phyloP scores from a whole-genome alignment of 495 filamentous ascomycete species.

The Articulospora tetracladia region DNA sequence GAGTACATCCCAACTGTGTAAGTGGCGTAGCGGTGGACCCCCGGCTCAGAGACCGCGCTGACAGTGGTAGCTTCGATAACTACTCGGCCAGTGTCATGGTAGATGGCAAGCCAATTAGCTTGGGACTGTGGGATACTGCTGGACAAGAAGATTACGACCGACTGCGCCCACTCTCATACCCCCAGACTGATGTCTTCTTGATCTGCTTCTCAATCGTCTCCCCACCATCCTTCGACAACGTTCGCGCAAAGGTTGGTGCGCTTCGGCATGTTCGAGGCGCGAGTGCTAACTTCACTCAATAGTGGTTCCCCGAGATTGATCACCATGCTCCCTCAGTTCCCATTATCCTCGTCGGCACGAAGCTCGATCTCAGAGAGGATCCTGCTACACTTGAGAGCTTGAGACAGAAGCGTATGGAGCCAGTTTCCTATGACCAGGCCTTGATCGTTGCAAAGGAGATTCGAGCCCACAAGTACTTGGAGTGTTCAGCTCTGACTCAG shows the following conservation, averaged over 20 bases:
- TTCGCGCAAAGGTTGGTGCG: slow-evolving; percentile 77
- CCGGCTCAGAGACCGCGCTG: slow-evolving; percentile 3
- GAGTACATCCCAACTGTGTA: slow-evolving; percentile 99
- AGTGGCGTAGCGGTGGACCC: slow-evolving; percentile 45
- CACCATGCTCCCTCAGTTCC: slow-evolving; percentile 94
- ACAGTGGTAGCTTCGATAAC: slow-evolving; percentile 81
- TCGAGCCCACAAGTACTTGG: slow-evolving; percentile 87
- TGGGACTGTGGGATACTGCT: slow-evolving; percentile 98
- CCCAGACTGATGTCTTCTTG: slow-evolving; percentile 96
- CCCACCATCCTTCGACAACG: slow-evolving; percentile 96
- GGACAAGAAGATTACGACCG: slow-evolving; percentile 90
- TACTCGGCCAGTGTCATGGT: slow-evolving; percentile 99
- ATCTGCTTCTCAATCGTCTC: slow-evolving; percentile 99
- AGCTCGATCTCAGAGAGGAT: slow-evolving; percentile 93
- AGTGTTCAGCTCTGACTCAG: slow-evolving; percentile 98
- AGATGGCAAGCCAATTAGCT: slow-evolving; percentile 92
- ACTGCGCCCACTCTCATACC: slow-evolving; percentile 91
- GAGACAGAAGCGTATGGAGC: slow-evolving; percentile 82
- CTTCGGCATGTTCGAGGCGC: slow-evolving; percentile 12
- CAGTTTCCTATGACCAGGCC: slow-evolving; percentile 86
- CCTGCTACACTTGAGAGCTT: slow-evolving; percentile 72
- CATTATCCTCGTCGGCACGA: slow-evolving; percentile 96
- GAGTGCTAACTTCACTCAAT: slow-evolving; percentile 5
- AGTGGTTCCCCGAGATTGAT: slow-evolving; percentile 93
- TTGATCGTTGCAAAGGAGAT: slow-evolving; percentile 86